A percentile compares a stretch with the other conserved stretches of the same genome.
These are phyloP conservation scores for Cladosporium colombiae DNA, from an alignment of 2,329 filamentous ascomycete species.

Conservation along the genomic window DNA sequence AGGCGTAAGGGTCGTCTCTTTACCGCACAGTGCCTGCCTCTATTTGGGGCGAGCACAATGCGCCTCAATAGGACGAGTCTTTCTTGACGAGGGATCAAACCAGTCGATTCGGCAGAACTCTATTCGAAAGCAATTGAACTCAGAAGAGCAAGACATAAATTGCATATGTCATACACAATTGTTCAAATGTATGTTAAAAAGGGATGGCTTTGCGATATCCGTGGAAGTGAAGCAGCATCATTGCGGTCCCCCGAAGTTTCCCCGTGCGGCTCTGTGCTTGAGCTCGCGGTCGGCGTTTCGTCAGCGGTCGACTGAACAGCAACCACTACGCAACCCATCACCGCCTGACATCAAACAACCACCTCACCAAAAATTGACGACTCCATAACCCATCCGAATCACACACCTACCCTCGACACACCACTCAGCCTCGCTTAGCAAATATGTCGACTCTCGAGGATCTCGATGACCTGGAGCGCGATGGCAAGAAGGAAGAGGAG, in stretches of 20 bases:
- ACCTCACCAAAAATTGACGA: not conserved
- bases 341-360: constrained; percentile 5
- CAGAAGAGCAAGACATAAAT: too few species aligned
- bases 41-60: too few species aligned
- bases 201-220: too few species aligned
- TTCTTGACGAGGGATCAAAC: too few species aligned
- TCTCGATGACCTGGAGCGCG: constrained; percentile 83
- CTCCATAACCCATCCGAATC: not conserved
- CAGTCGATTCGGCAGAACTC: too few species aligned
- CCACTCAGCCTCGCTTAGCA: constrained; percentile 23
- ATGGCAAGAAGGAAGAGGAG: constrained; percentile 68
- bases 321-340: constrained; percentile 14
- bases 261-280: not conserved
- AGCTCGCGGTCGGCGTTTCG: constrained; percentile 10
- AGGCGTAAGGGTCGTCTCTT: too few species aligned
- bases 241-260: not conserved
- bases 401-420: not conserved
- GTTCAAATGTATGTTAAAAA: too few species aligned
- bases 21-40: too few species aligned
- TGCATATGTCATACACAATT: too few species aligned
- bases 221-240: not conserved
- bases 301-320: constrained; percentile 15
- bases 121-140: too few species aligned
- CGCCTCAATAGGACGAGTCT: too few species aligned
- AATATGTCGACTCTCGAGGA: constrained; percentile 89